Conservation (phyloP, 805 yeast species). For the Metschnikowia gruessii region DNA sequence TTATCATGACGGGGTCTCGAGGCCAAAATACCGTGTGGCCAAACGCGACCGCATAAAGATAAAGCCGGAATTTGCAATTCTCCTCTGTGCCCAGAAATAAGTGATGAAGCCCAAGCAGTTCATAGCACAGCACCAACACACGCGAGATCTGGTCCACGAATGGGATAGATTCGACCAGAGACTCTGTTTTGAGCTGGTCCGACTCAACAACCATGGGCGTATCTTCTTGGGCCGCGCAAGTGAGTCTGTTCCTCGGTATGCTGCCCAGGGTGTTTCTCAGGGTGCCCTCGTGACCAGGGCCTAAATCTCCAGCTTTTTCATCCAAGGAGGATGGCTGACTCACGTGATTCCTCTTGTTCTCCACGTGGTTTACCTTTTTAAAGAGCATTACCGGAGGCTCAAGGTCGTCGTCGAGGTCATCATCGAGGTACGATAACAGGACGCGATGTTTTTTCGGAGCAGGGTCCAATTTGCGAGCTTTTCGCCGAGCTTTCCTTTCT, state of each 20-base stretch:
- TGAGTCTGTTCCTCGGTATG: too few species aligned
- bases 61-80: conserved; percentile 17
- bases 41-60: conserved; percentile 13
- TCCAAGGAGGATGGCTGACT: background rate
- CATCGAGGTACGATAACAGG: conserved; percentile 7
- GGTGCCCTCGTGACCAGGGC: too few species aligned
- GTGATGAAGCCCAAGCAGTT: conserved; percentile 10
- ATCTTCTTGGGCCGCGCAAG: conserved; percentile 2
- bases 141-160: conserved; percentile 1
- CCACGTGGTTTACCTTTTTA: conserved; percentile 5
- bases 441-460: conserved; percentile 1
- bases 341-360: background rate
- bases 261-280: too few species aligned
- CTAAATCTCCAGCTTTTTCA: too few species aligned
- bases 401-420: conserved; percentile 7
- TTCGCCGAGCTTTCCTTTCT: background rate
- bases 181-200: conserved; percentile 7
- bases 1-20: conserved; percentile 5
- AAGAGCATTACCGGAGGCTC: conserved; percentile 7
- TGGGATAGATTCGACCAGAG: conserved; percentile 4
- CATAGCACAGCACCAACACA: conserved; percentile 7
- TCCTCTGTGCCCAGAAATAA: conserved; percentile 10
- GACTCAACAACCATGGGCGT: conserved; percentile 11
- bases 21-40: conserved; percentile 10
- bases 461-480: too few species aligned